Evolutionary conservation across 352 stramenopile species (phyloP), one percentile per base, ranked within the genome.

Genomic region (Aphanomyces stellatus): DNA sequence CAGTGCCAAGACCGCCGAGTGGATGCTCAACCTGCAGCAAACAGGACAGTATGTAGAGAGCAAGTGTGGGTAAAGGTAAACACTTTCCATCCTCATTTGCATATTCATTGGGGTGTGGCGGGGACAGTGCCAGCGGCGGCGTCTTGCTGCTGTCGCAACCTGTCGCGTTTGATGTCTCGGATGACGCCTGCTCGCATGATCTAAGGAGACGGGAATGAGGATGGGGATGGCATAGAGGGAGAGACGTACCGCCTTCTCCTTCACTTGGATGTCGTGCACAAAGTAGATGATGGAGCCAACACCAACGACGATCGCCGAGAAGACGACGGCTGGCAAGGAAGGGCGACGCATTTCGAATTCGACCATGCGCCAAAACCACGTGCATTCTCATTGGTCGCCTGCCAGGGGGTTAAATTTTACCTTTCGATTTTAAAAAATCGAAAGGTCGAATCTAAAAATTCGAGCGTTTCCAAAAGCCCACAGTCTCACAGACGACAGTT

Each of bases 131-230:
- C n/a, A n/a, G n/a, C 37, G 37, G 11, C 11, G 49, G 19, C 28
- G 13, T 57, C 27, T 49, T 67, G 41, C 28, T 67, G 43, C 33
- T 67, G 48, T 28, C 60, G 60, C 41, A 59, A 33, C 25, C 60
- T 37, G 34, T 67, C 60, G 31, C 60, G 60, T 19, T 51, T 49
- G 48, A 67, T 67, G 42, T 67, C 60, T 11, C 60, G 60, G 34
- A 67, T 49, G 35, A 67, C 60, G 7, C 60, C 60, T 30, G 48
- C 60, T 19, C 60, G 60, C 60, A 67, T 67, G 31, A 57, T 41
- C 60, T 67, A 57, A 1, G 13, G 2, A 10, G 4, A 6, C 41
- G 57, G 27, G 30, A 34, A 11, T 22, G 25, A 22, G 13, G 35
- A 67, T 7, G 5, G 3, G 6, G 6, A 63, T 67, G 49, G 7